A percentile compares a stretch with the other conserved stretches of the same genome.
phyloP scores from a whole-genome alignment of 2,329 filamentous ascomycete species.

The Lasiodiplodia sp. region DNA sequence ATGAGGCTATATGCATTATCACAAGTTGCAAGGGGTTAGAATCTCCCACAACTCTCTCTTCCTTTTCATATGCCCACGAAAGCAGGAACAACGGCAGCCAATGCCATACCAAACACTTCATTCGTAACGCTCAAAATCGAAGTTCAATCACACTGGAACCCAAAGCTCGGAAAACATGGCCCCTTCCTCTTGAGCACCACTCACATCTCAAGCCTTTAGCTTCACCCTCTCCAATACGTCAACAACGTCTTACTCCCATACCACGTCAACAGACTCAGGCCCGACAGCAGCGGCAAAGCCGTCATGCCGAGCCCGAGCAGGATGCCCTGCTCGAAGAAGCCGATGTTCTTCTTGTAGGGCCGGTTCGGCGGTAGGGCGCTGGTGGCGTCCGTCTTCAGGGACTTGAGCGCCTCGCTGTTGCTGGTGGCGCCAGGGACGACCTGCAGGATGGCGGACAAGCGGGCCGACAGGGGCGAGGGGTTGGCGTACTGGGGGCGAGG shows the following conservation, averaged over 20 bases:
- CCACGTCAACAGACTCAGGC: slow-evolving; percentile 41
- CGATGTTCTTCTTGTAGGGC: slow-evolving; percentile 44
- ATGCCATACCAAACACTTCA: too few relatives aligned
- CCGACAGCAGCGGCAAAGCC: slow-evolving; percentile 41
- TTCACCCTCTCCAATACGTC: not conserved
- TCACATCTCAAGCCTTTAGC: not conserved
- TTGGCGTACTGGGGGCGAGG: slow-evolving; percentile 52
- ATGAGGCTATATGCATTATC: too few relatives aligned
- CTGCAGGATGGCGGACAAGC: slow-evolving; percentile 29
- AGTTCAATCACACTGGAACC: too few relatives aligned
- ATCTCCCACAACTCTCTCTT: too few relatives aligned
- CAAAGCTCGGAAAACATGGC: too few relatives aligned
- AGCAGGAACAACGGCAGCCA: too few relatives aligned
- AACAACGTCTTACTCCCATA: slow-evolving; percentile 29
- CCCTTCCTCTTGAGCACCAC: too few relatives aligned
- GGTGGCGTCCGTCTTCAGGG: slow-evolving; percentile 34
- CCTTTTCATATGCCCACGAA: too few relatives aligned
- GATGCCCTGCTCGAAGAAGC: slow-evolving; percentile 49
- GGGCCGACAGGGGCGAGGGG: slow-evolving; percentile 24
- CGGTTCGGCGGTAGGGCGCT: slow-evolving; percentile 42
- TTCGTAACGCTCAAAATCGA: too few relatives aligned
- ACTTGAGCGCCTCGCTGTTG: slow-evolving; percentile 31
- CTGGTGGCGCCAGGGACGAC: not conserved
- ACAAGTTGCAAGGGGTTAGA: too few relatives aligned
- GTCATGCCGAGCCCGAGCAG: slow-evolving; percentile 47